These are phyloP conservation scores for Blastobotrys muscicola DNA, from an alignment of 805 yeast genomes.

Conservation along the genomic window DNA sequence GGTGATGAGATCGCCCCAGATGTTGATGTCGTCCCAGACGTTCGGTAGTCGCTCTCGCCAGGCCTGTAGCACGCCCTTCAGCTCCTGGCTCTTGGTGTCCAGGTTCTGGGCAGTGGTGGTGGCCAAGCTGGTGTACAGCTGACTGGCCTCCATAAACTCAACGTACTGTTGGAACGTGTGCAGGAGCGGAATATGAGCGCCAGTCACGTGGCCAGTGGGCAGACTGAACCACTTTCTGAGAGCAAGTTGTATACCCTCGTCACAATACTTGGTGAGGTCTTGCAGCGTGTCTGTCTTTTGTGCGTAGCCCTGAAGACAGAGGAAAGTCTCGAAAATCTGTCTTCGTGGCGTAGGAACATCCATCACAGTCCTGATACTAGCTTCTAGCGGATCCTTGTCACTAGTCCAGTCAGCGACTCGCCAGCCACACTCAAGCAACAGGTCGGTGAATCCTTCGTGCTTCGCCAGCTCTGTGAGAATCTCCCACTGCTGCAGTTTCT, in stretches of 20 bases:
- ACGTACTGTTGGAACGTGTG: constrained; percentile 97
- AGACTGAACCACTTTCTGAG: constrained; percentile 87
- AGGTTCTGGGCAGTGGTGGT: constrained; percentile 87
- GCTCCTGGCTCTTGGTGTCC: constrained; percentile 87
- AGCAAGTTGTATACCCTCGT: constrained; percentile 92
- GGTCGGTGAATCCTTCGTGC: constrained; percentile 95
- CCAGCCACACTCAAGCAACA: constrained; percentile 98
- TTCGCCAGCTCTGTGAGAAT: constrained; percentile 90
- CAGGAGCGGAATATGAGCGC: constrained; percentile 79
- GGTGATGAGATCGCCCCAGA: constrained; percentile 95
- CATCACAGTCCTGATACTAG: constrained; percentile 90
- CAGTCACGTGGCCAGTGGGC: constrained; percentile 56
- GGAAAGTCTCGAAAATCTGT: constrained; percentile 89
- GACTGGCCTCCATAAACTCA: constrained; percentile 95
- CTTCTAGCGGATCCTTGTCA: constrained; percentile 89
- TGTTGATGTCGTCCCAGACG: constrained; percentile 92
- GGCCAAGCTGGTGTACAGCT: constrained; percentile 77
- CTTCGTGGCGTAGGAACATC: constrained; percentile 98
- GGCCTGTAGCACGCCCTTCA: constrained; percentile 88
- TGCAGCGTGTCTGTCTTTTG: constrained; percentile 81
- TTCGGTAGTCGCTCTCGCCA: constrained; percentile 98
- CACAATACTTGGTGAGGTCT: constrained; percentile 78
- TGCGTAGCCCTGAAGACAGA: constrained; percentile 86
- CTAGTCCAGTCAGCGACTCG: constrained; percentile 97
- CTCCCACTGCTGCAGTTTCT: constrained; percentile 97